Conservation (phyloP, 805 yeast genomes). For the Priceomyces castillae region DNA sequence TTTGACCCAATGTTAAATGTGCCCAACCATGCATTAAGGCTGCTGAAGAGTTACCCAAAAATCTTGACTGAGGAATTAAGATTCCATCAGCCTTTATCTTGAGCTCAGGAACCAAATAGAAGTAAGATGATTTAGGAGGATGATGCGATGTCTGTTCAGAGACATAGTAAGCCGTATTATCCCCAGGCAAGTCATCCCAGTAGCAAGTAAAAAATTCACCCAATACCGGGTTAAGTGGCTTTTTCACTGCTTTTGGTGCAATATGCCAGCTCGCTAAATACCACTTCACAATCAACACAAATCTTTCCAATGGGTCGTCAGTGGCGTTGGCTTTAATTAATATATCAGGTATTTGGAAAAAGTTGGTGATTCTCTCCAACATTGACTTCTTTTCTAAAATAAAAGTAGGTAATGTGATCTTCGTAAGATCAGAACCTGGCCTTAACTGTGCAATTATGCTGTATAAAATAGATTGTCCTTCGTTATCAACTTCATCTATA, state of each 20-base stretch:
- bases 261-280: conserved; percentile 96
- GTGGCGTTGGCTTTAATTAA: conserved; percentile 64
- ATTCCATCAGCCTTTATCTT: conserved; percentile 87
- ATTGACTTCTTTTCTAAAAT: conserved; percentile 92
- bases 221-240: conserved; percentile 91
- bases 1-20: conserved; percentile 63
- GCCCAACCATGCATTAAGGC: conserved; percentile 95
- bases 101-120: conserved; percentile 78
- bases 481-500: conserved; percentile 87
- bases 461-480: conserved; percentile 81
- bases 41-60: conserved; percentile 94
- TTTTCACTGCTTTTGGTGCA: conserved; percentile 97
- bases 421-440: conserved; percentile 86
- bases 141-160: conserved; percentile 97
- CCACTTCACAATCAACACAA: conserved; percentile 77
- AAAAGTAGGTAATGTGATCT: conserved; percentile 93
- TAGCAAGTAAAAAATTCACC: conserved; percentile 90
- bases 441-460: conserved; percentile 88
- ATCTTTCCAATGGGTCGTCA: conserved; percentile 62
- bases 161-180: conserved; percentile 70
- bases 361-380: conserved; percentile 93
- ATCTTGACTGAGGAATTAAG: conserved; percentile 80
- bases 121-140: conserved; percentile 96
- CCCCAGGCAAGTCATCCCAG: conserved; percentile 81
- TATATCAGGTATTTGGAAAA: conserved; percentile 74